Conservation (phyloP, 306 rosid genomes). For the Lablab purpureus region DNA sequence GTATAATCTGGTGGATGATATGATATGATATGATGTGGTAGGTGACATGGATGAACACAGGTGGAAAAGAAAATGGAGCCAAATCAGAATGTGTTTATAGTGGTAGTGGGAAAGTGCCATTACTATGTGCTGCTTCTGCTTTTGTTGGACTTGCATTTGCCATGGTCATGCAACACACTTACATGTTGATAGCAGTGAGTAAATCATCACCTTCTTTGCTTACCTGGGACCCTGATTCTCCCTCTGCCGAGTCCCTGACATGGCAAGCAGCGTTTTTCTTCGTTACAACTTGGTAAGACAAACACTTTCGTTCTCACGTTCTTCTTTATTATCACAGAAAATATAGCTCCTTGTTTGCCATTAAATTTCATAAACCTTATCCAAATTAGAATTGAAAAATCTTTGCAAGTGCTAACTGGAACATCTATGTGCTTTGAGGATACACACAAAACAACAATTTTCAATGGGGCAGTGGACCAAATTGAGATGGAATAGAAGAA, state of each 20-base stretch:
- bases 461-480: constrained; percentile 2
- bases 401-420: constrained; percentile 3
- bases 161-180: constrained; percentile 69
- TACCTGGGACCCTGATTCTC: constrained; percentile 66
- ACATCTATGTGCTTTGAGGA: background rate
- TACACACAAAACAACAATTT: constrained; percentile 2
- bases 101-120: constrained; percentile 79
- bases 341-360: background rate
- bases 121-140: constrained; percentile 74
- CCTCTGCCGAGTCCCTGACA: constrained; percentile 64
- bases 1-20: background rate
- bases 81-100: constrained; percentile 73
- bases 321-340: background rate
- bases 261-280: constrained; percentile 86
- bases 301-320: background rate
- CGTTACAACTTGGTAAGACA: constrained; percentile 75
- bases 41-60: constrained; percentile 64
- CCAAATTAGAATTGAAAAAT: constrained; percentile 7
- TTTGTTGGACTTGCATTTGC: constrained; percentile 81
- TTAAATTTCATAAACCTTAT: background rate
- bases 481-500: background rate
- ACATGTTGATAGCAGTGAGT: constrained; percentile 73
- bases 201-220: constrained; percentile 70
- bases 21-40: constrained; percentile 25
- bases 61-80: constrained; percentile 49